Evolutionary conservation across 2,329 filamentous ascomycete genomes (phyloP).

Genomic region (Talaromyces sp.): DNA sequence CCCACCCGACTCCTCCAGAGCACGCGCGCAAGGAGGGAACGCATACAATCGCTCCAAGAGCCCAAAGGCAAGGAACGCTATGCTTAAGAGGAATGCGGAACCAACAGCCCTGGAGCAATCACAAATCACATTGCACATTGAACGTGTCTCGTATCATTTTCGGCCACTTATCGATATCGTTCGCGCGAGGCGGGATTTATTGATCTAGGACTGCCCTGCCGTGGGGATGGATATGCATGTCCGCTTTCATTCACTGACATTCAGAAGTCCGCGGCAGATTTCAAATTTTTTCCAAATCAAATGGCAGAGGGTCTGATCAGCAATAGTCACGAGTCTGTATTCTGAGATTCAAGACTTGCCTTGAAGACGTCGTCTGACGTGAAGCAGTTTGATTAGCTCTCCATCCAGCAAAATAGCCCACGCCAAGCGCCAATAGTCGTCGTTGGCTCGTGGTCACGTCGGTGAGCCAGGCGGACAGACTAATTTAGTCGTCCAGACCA

Average conservation of each 20-base stretch:
- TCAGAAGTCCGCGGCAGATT: neutral
- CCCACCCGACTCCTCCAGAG: neutral
- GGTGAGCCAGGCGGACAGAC: neutral
- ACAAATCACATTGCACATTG: neutral
- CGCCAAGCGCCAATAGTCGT: slow-evolving; percentile 9
- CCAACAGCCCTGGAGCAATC: neutral
- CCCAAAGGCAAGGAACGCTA: neutral
- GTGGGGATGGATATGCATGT: neutral
- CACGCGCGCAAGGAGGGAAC: neutral
- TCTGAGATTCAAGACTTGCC: neutral
- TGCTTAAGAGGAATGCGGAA: neutral
- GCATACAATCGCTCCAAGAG: neutral
- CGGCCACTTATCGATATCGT: neutral
- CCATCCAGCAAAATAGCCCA: neutral
- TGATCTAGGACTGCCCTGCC: neutral
- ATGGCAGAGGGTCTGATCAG: neutral
- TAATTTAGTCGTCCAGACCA: neutral
- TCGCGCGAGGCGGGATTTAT: neutral
- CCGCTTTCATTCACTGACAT: neutral
- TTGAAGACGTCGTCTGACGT: neutral
- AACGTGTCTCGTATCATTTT: neutral
- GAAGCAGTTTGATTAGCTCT: neutral
- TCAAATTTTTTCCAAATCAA: neutral
- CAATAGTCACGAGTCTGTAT: neutral
- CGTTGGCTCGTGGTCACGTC: slow-evolving; percentile 2